Conservation (phyloP, 2,329 filamentous ascomycete genomes). For the Penicillium verrucosum region DNA sequence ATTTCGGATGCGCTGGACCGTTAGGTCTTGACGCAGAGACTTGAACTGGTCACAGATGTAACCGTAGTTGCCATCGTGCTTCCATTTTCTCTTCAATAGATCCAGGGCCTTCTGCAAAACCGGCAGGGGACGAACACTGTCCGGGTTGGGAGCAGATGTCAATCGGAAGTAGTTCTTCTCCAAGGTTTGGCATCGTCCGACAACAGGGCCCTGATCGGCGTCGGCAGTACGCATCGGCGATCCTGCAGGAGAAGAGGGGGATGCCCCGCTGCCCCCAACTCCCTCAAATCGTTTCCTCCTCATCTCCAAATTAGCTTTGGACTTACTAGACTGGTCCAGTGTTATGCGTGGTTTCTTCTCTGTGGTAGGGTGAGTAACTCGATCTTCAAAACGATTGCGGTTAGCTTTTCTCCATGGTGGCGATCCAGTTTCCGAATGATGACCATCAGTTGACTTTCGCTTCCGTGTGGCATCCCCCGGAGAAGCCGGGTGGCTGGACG, state of each 20-base stretch:
- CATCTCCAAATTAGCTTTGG: slow-evolving; percentile 79
- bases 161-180: slow-evolving; percentile 95
- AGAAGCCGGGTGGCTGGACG: slow-evolving; percentile 25
- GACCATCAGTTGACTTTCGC: slow-evolving; percentile 71
- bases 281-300: slow-evolving; percentile 81
- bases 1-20: slow-evolving; percentile 94
- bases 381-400: slow-evolving; percentile 64
- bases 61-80: slow-evolving; percentile 84
- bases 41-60: slow-evolving; percentile 99
- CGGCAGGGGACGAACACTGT: slow-evolving; percentile 78
- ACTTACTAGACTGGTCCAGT: slow-evolving; percentile 73
- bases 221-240: slow-evolving; percentile 46
- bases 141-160: slow-evolving; percentile 82
- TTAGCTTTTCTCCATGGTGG: slow-evolving; percentile 76
- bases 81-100: slow-evolving; percentile 91
- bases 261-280: slow-evolving; percentile 41
- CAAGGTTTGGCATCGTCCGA: slow-evolving; percentile 77
- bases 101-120: slow-evolving; percentile 82
- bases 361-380: slow-evolving; percentile 63
- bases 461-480: slow-evolving; percentile 59
- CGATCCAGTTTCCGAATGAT: slow-evolving; percentile 51
- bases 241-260: slow-evolving; percentile 44
- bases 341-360: slow-evolving; percentile 51
- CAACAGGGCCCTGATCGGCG: slow-evolving; percentile 62
- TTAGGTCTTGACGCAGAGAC: slow-evolving; percentile 94